Evolutionary conservation across 176 grass and related monocot genomes (phyloP).

Genomic region (Eleusine coracana): DNA sequence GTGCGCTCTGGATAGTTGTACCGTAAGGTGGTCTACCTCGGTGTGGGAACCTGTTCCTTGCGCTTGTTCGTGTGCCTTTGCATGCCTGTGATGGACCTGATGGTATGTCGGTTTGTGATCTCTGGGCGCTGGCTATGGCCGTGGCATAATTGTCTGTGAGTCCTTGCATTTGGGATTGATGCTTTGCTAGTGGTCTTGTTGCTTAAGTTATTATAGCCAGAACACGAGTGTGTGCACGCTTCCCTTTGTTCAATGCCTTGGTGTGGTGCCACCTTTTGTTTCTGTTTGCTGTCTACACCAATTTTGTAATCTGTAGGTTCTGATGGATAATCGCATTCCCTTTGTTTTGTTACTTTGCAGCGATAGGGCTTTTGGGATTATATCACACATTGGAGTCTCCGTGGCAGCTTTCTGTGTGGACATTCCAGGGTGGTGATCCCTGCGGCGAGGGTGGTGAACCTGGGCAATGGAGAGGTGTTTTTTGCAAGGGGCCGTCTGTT

Average conservation of each 20-base stretch:
- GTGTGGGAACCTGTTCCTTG: background rate
- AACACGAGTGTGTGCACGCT: background rate
- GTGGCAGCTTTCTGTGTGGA: constrained; percentile 59
- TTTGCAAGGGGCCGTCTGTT: constrained; percentile 63
- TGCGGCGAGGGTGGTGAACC: constrained; percentile 36
- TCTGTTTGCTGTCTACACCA: constrained; percentile 13
- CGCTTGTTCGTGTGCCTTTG: background rate
- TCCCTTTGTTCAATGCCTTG: constrained; percentile 11
- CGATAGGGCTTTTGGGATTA: constrained; percentile 47
- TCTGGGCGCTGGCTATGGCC: background rate
- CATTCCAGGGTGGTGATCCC: constrained; percentile 51
- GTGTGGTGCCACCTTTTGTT: constrained; percentile 11
- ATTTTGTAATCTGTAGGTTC: constrained; percentile 18
- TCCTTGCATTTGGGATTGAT: constrained; percentile 28
- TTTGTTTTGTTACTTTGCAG: constrained; percentile 32
- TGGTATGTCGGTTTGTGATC: background rate
- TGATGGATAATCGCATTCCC: background rate
- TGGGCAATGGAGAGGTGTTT: constrained; percentile 51
- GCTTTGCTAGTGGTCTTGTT: background rate
- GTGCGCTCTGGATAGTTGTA: background rate
- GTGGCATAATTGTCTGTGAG: background rate
- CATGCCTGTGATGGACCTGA: background rate
- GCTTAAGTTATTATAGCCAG: background rate
- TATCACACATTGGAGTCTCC: constrained; percentile 48
- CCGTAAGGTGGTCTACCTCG: background rate